Base-by-base conservation (phyloP, 306 rosid genomes). In the Amphicarpaea edgeworthii region DNA sequence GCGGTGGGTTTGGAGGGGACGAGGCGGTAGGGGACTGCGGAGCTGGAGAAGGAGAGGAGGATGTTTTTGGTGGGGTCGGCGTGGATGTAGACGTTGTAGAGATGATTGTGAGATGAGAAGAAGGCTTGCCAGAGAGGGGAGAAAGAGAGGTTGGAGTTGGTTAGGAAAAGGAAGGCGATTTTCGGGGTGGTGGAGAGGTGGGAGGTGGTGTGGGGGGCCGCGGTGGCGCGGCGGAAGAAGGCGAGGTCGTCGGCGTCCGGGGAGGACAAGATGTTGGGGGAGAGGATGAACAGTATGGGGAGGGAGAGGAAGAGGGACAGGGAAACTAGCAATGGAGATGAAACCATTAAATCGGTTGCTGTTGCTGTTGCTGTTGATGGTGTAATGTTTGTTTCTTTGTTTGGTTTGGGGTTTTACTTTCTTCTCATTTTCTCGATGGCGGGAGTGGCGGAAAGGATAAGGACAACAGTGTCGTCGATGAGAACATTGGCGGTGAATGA, bases 141-240 rank as follows among this genome's bases (percentile, higher is more conserved):
- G 71, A 90, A 90, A 15, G 85, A 24, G 79, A 88, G 90, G 70
- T 90, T 88, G 6, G 96, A 62, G 68, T 88, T 90, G 0, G 96
- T 90, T 71, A 90, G 92, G 72, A 90, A 88, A 4, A 90, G 96
- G 75, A 90, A 90, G 16, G 96, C 92, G 55, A 90, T 86, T 49
- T 90, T 90, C 42, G 92, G 89, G 51, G 57, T 21, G 42, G 72
- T 32, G 68, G 80, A 74, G 12, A 86, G 45, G 49, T 59, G 85
- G 8, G 76, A 73, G 7, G 77, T 26, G 10, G 78, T 24, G 75
- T 72, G 82, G 38, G 79, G 79, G 10, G 53, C 19, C 30, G 61
- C 19, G 40, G 61, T 59, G 46, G 91, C 89, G 43, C 77, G 82
- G 70, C 43, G 85, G 81, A 84, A 81, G 55, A 86, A 84, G 12